Percentiles rank a stretch among this genome's conserved stretches.
These are phyloP conservation scores for Solanum chilense DNA, from an alignment of 257 asterid genomes.

Conservation along the genomic window DNA sequence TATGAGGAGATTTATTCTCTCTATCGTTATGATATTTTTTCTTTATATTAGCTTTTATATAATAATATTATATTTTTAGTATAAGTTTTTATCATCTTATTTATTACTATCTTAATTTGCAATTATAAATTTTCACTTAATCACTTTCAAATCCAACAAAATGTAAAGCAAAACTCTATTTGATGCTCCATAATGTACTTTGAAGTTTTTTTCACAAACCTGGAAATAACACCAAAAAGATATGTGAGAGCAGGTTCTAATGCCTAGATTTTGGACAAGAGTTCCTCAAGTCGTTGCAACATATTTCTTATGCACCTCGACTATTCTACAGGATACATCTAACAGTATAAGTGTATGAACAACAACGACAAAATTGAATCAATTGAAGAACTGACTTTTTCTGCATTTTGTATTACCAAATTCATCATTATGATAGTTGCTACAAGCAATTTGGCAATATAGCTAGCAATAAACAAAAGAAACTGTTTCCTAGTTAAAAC, in stretches of 20 bases:
- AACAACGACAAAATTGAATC: background rate
- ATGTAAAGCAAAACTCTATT: too few relatives aligned
- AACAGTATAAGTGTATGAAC: background rate
- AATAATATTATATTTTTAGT: too few relatives aligned
- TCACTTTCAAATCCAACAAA: too few relatives aligned
- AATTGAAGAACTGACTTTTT: background rate
- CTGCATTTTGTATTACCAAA: background rate
- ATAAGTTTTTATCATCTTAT: too few relatives aligned
- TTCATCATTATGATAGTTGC: background rate
- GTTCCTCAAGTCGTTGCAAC: background rate
- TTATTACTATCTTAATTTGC: too few relatives aligned
- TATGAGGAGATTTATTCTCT: too few relatives aligned
- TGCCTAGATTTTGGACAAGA: background rate
- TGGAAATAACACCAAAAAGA: too few relatives aligned
- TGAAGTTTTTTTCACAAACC: too few relatives aligned
- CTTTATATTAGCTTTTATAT: too few relatives aligned
- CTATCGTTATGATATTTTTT: too few relatives aligned
- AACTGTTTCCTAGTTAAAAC: background rate
- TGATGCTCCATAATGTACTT: too few relatives aligned
- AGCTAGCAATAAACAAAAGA: conserved; percentile 4
- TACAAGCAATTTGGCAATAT: background rate
- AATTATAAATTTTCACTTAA: too few relatives aligned
- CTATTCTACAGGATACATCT: background rate
- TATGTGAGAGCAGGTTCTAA: background rate
- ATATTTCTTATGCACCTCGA: background rate